phyloP scores from a whole-genome alignment of 805 yeast genomes.

The Candida ponderosae region DNA sequence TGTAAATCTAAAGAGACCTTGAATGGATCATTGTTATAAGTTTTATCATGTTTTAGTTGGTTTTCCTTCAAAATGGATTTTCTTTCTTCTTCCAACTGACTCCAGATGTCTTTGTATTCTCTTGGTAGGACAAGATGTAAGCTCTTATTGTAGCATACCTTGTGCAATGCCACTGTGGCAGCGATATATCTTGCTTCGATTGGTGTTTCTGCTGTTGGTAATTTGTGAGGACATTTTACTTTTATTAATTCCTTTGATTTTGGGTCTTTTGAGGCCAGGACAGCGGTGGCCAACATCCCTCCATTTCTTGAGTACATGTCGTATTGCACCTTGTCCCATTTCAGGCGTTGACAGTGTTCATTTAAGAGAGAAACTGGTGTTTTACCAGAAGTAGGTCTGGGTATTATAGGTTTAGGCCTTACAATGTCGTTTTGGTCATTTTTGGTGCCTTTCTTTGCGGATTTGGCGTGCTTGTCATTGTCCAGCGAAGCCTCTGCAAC shows the following conservation, averaged over 20 bases:
- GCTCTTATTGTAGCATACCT: conserved; percentile 75
- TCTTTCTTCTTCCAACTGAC: conserved; percentile 56
- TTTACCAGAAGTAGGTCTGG: conserved; percentile 48
- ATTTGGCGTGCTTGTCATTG: conserved; percentile 10
- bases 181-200: conserved; percentile 86
- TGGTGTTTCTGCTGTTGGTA: conserved; percentile 68
- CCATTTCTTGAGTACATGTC: conserved; percentile 49
- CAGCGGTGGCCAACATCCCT: conserved; percentile 62
- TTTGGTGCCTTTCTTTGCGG: conserved; percentile 1
- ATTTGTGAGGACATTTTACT: conserved; percentile 43
- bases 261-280: conserved; percentile 68
- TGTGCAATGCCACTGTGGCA: conserved; percentile 80
- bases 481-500: too few species aligned
- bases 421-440: not conserved
- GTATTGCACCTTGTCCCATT: conserved; percentile 83
- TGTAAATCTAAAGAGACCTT: conserved; percentile 50
- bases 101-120: conserved; percentile 75
- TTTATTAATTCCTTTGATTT: conserved; percentile 63
- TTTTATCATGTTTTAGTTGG: conserved; percentile 37
- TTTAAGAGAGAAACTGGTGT: conserved; percentile 80
- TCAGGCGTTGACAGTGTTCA: conserved; percentile 79
- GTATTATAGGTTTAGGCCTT: conserved; percentile 2
- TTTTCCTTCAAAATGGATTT: conserved; percentile 37
- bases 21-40: conserved; percentile 75
- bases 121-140: conserved; percentile 83